These are phyloP conservation scores for Quercus engelmannii DNA, from an alignment of 306 rosid species.

Conservation along the genomic window DNA sequence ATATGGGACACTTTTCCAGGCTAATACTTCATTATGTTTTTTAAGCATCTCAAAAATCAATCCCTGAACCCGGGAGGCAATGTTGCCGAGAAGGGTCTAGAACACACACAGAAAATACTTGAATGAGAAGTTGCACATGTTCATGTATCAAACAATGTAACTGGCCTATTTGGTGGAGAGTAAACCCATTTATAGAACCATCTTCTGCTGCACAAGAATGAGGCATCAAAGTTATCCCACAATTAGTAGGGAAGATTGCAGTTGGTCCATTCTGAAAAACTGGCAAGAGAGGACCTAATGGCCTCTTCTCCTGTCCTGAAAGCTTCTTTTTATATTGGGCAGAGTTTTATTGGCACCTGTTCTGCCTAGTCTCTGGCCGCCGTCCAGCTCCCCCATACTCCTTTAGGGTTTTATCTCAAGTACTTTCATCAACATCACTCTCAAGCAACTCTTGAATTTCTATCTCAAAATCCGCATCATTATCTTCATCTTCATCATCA, in stretches of 20 bases:
- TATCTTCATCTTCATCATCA: slow-evolving; percentile 90
- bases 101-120: slow-evolving; percentile 73
- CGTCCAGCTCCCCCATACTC: slow-evolving; percentile 59
- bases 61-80: slow-evolving; percentile 77
- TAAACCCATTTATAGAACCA: slow-evolving; percentile 70
- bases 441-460: slow-evolving; percentile 95
- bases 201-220: slow-evolving; percentile 49
- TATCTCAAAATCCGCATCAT: slow-evolving; percentile 93
- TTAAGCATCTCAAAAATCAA: slow-evolving; percentile 77
- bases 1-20: slow-evolving; percentile 58
- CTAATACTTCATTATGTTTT: slow-evolving; percentile 55
- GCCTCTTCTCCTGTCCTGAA: slow-evolving; percentile 54
- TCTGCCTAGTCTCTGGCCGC: slow-evolving; percentile 86
- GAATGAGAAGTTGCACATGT: slow-evolving; percentile 92
- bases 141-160: slow-evolving; percentile 80
- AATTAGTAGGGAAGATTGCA: slow-evolving; percentile 31
- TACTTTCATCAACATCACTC: slow-evolving; percentile 67
- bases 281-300: slow-evolving; percentile 83
- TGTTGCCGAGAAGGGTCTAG: slow-evolving; percentile 71
- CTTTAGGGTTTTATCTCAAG: slow-evolving; percentile 27
- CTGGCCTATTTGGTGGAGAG: slow-evolving; percentile 77
- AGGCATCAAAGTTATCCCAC: slow-evolving; percentile 43
- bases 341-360: slow-evolving; percentile 48
- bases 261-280: slow-evolving; percentile 46
- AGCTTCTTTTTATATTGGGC: slow-evolving; percentile 45